These are phyloP conservation scores for Paecilomyces sp. DNA, from an alignment of 2,329 filamentous ascomycete genomes.

Conservation along the genomic window DNA sequence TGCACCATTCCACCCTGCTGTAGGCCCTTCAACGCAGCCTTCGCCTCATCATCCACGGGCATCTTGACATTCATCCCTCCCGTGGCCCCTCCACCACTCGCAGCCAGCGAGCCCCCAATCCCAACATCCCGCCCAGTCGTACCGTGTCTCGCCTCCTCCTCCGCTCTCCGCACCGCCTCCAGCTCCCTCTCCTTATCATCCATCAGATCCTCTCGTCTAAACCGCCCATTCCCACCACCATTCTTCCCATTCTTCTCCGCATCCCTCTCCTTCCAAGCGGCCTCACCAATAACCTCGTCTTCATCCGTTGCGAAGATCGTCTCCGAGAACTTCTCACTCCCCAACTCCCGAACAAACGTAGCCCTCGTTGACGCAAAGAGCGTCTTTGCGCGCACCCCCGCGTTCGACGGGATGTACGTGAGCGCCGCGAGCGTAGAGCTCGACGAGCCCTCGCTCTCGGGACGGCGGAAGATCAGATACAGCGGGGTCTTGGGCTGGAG, in stretches of 20 bases:
- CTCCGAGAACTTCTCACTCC: slow-evolving; percentile 53
- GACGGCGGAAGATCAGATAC: slow-evolving; percentile 55
- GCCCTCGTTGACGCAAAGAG: slow-evolving; percentile 59
- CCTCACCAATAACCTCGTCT: slow-evolving; percentile 48
- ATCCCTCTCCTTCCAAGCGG: slow-evolving; percentile 49
- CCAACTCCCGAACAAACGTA: slow-evolving; percentile 54
- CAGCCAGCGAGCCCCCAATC: slow-evolving; percentile 32
- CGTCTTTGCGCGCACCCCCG: slow-evolving; percentile 59
- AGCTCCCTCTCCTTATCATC: slow-evolving; percentile 55
- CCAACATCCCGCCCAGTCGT: slow-evolving; percentile 45
- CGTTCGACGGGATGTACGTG: slow-evolving; percentile 57
- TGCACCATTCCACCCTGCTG: slow-evolving; percentile 40
- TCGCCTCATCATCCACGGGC: slow-evolving; percentile 47
- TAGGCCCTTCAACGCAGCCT: slow-evolving; percentile 40
- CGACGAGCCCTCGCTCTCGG: slow-evolving; percentile 16
- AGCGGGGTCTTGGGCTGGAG: slow-evolving; percentile 50
- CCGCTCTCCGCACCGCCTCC: slow-evolving; percentile 51
- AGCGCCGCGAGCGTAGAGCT: slow-evolving; percentile 39
- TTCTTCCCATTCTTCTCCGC: slow-evolving; percentile 26
- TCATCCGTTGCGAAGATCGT: slow-evolving; percentile 54
- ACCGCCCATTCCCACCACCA: slow-evolving; percentile 10
- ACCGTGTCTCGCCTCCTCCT: slow-evolving; percentile 50
- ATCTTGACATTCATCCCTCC: slow-evolving; percentile 43
- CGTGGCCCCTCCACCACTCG: slow-evolving; percentile 14
- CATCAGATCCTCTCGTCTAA: slow-evolving; percentile 44